Conservation (phyloP, 805 yeast species). For the Wickerhamiella sergipiensis region DNA sequence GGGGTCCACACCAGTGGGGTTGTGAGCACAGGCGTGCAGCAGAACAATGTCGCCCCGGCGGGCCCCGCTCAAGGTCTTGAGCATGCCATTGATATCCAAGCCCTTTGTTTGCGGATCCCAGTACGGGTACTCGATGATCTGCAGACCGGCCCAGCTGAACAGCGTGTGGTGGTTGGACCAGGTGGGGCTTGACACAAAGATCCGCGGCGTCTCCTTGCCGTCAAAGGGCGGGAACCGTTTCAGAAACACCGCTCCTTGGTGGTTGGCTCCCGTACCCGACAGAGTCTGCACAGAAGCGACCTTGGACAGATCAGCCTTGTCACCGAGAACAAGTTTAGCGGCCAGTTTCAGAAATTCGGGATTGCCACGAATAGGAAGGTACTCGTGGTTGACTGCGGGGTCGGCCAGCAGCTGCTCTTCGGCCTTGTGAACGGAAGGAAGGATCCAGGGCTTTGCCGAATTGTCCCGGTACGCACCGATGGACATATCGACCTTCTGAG, state of each 20-base stretch:
- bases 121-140: constrained; percentile 47
- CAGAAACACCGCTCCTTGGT: constrained; percentile 72
- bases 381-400: constrained; percentile 59
- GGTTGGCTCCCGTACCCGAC: constrained; percentile 90
- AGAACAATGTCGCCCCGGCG: constrained; percentile 52
- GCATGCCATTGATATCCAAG: constrained; percentile 51
- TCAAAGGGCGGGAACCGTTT: constrained; percentile 37
- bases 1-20: constrained; percentile 94
- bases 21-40: constrained; percentile 91
- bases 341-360: constrained; percentile 52
- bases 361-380: constrained; percentile 74
- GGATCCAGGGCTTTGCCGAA: constrained; percentile 75
- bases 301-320: constrained; percentile 40
- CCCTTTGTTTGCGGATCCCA: constrained; percentile 49
- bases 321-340: constrained; percentile 56
- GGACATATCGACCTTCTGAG: constrained; percentile 43
- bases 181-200: constrained; percentile 74
- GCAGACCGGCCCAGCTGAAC: constrained; percentile 60
- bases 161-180: constrained; percentile 91
- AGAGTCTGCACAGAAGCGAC: constrained; percentile 78
- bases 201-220: constrained; percentile 29
- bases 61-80: constrained; percentile 41
- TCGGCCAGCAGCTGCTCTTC: constrained; percentile 28
- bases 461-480: constrained; percentile 92
- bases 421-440: constrained; percentile 66